Evolutionary conservation across 176 grass and related monocot genomes (phyloP).

Genomic region (Microstegium vimineum): DNA sequence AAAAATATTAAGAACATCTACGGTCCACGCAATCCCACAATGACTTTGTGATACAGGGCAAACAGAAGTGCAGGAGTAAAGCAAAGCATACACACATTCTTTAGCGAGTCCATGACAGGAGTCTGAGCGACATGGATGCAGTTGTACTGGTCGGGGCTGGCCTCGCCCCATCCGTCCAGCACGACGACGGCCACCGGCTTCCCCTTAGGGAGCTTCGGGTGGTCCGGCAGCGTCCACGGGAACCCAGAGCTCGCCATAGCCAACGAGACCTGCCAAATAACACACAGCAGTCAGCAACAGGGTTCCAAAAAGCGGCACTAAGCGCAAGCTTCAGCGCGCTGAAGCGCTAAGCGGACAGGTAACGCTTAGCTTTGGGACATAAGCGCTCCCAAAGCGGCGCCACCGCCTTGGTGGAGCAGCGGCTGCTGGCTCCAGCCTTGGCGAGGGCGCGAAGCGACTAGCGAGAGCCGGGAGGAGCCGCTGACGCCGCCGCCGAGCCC

Average conservation of each 20-base stretch:
- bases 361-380: too few relatives aligned
- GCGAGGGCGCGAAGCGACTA: too few relatives aligned
- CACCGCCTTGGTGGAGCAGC: too few relatives aligned
- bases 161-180: slow-evolving; percentile 91
- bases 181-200: slow-evolving; percentile 83
- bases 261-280: slow-evolving; percentile 28
- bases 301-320: too few relatives aligned
- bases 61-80: background rate
- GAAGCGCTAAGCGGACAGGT: too few relatives aligned
- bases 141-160: slow-evolving; percentile 75
- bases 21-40: background rate
- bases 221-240: slow-evolving; percentile 69
- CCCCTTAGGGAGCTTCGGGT: slow-evolving; percentile 78
- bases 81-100: slow-evolving; percentile 48
- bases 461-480: too few relatives aligned
- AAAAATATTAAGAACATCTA: background rate
- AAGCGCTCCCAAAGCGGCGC: too few relatives aligned
- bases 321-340: too few relatives aligned
- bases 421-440: too few relatives aligned
- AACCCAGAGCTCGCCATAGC: slow-evolving; percentile 47
- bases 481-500: too few relatives aligned
- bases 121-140: slow-evolving; percentile 92
- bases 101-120: slow-evolving; percentile 90
- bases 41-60: background rate
- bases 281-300: background rate